Conservation (phyloP, 2,329 filamentous ascomycete genomes). For the Allantophomopsis cytisporea region DNA sequence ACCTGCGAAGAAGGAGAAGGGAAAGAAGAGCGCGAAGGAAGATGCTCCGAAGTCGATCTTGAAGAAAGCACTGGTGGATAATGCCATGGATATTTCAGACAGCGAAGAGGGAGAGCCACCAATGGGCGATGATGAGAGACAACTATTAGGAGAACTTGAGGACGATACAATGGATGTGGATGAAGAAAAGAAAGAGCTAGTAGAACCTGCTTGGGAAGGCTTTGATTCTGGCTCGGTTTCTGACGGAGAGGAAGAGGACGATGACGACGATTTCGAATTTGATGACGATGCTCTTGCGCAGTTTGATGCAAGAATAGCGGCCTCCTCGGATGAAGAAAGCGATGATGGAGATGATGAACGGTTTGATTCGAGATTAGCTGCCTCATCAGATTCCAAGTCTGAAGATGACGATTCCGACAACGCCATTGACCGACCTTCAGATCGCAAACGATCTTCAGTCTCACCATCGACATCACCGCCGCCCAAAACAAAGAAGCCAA, state of each 20-base stretch:
- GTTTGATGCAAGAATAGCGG: slow-evolving; percentile 5
- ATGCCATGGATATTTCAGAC: no score
- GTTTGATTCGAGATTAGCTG: slow-evolving; percentile 1
- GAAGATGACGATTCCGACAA: slow-evolving; percentile 3
- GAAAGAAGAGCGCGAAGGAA: slow-evolving; percentile 6
- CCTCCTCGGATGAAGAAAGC: slow-evolving; percentile 1
- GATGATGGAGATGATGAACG: neutral
- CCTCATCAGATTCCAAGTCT: slow-evolving; percentile 2
- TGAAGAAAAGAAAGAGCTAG: slow-evolving; percentile 3
- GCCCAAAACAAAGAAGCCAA: slow-evolving; percentile 9
- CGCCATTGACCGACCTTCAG: slow-evolving; percentile 1
- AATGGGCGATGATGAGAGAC: neutral
- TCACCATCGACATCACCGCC: slow-evolving; percentile 3
- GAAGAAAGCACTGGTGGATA: slow-evolving; percentile 2
- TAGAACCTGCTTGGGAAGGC: slow-evolving; percentile 9
- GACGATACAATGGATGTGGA: neutral
- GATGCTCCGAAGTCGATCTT: slow-evolving; percentile 5
- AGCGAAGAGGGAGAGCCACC: neutral
- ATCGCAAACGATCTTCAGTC: slow-evolving; percentile 2
- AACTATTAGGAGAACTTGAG: neutral
- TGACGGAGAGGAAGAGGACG: slow-evolving; percentile 17
- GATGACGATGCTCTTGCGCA: slow-evolving; percentile 1
- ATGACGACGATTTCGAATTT: slow-evolving; percentile 11
- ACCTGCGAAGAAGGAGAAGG: slow-evolving; percentile 7
- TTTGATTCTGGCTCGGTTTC: slow-evolving; percentile 10